phyloP scores from a whole-genome alignment of 1,139 yeast species.

The Wickerhamomyces sp. region DNA sequence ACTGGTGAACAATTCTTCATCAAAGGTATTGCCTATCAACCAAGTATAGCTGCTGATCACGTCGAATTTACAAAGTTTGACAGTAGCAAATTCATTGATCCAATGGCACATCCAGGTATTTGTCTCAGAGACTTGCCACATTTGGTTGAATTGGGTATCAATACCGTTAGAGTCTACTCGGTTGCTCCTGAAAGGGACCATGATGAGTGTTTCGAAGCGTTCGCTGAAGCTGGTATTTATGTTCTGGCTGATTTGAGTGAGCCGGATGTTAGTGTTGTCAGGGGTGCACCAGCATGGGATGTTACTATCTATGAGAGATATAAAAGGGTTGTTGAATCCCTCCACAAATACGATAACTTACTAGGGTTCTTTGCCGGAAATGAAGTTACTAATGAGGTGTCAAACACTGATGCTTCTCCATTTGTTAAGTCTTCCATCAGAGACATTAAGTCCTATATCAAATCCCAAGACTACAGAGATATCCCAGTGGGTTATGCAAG shows the following conservation, averaged over 20 bases:
- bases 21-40: conserved; percentile 58
- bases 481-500: conserved; percentile 63
- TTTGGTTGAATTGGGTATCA: conserved; percentile 43
- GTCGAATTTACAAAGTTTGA: conserved; percentile 25
- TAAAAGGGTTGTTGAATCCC: conserved; percentile 48
- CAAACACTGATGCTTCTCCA: conserved; percentile 49
- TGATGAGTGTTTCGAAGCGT: conserved; percentile 50
- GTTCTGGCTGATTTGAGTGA: conserved; percentile 52
- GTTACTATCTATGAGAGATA: conserved; percentile 62
- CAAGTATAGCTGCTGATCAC: conserved; percentile 32
- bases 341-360: conserved; percentile 43
- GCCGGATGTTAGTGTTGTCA: conserved; percentile 44
- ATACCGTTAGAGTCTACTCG: conserved; percentile 51
- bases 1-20: conserved; percentile 48
- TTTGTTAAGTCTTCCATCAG: conserved; percentile 60
- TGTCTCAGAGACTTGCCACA: conserved; percentile 49
- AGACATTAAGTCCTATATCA: conserved; percentile 47
- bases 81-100: conserved; percentile 44
- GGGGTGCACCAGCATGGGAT: conserved; percentile 48
- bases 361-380: conserved; percentile 61
- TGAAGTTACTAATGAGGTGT: conserved; percentile 49
- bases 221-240: conserved; percentile 50
- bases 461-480: conserved; percentile 35
- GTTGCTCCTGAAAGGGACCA: conserved; percentile 47
- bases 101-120: conserved; percentile 40